Base-by-base conservation (phyloP, 768 basidiomycete genomes). In the Clavulina sp. region DNA sequence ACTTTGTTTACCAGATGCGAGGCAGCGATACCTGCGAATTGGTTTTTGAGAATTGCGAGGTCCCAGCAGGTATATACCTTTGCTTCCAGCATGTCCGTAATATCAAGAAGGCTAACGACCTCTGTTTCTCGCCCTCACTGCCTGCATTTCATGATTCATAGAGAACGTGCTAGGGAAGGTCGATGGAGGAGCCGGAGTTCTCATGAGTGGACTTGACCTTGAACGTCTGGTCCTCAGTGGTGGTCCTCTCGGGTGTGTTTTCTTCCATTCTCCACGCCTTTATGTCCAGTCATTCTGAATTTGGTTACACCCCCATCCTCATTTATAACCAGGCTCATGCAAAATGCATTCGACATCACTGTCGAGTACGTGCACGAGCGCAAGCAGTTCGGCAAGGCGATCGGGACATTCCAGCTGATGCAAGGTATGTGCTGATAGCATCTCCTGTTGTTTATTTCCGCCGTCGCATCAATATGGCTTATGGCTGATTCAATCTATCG, bases 21-120 rank as follows among this genome's bases (percentile, higher is more conserved):
- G 92, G 92, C 34, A 87, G 84, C 54, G 89, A 95, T 59, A 96
- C 92, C 2, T 88, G 87, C 57, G 92, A 96, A 62, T 68, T 95
- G 23, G 78, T 92, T 19, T 95, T 96, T 54, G 86, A 93, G 57
- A 74, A 87, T 58, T 92, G 88, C 58, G 75, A 81, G 58, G 83
- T 96, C 3, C 88, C 92, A 1, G 78, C 84, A 61, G 84, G 88
- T 88, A 51, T 47, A 69, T 54, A n/a, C n/a, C n/a, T n/a, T n/a
- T n/a, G 49, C 4, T 49, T 18, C 2, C 21, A 4, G 24, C 30
- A 13, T 36, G 23, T 32, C 16, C 41, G 52, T 48, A 50, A 57
- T 4, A 16, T n/a, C n/a, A n/a, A n/a, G n/a, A n/a, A n/a, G n/a
- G n/a, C n/a, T n/a, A n/a, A n/a, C n/a, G n/a, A n/a, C n/a, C n/a